phyloP scores from a whole-genome alignment of 306 rosid species.

The Cicer yamashitae region DNA sequence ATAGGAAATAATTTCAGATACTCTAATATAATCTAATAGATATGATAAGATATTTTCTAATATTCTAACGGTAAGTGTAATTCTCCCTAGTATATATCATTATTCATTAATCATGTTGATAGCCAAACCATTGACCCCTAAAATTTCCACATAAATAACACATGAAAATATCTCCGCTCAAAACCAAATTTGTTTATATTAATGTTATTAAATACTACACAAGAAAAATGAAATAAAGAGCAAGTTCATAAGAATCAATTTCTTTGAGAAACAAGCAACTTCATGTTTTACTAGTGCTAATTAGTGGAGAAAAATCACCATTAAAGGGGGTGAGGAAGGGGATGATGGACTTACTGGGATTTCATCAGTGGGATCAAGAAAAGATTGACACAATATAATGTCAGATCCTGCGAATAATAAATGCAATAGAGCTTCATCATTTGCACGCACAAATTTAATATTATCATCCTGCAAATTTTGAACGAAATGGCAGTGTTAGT shows the following conservation, averaged over 20 bases:
- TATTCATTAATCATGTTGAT: neutral
- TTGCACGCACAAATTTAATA: conserved; percentile 49
- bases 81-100: too few relatives aligned
- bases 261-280: too few relatives aligned
- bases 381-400: conserved; percentile 77
- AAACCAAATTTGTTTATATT: too few relatives aligned
- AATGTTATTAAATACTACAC: conserved; percentile 14
- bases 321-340: neutral
- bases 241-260: conserved; percentile 2
- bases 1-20: too few relatives aligned
- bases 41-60: too few relatives aligned
- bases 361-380: conserved; percentile 68
- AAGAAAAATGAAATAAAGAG: neutral
- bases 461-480: conserved; percentile 61
- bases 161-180: too few relatives aligned
- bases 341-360: conserved; percentile 65
- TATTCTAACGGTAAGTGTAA: too few relatives aligned
- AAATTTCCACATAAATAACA: too few relatives aligned
- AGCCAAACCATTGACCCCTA: neutral
- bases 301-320: too few relatives aligned
- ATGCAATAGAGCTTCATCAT: conserved; percentile 65
- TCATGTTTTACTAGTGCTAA: too few relatives aligned
- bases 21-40: too few relatives aligned
- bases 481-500: conserved; percentile 34
- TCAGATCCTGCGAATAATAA: conserved; percentile 81